Base-by-base conservation (phyloP, 2,329 filamentous ascomycete species). In the Ophiostoma sp. region DNA sequence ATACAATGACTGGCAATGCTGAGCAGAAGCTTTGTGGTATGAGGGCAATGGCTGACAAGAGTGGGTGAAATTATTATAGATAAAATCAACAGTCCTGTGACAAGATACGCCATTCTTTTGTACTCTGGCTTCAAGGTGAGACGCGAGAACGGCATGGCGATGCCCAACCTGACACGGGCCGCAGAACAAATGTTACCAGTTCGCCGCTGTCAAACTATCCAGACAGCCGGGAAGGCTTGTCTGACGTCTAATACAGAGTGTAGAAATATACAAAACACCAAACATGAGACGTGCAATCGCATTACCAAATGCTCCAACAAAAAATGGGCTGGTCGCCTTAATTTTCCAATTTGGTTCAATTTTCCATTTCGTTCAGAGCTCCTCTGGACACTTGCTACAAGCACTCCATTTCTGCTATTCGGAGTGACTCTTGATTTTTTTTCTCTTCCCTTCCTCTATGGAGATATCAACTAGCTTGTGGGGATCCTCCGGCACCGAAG, bases 141-240 rank as follows among this genome's bases (percentile, higher is more conserved):
- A 27, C 17, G 52, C 3, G 44, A 48, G 15, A 48, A 48, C 44
- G 44, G 44, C 13, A 48, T 5, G 15, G 15, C 10, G 39, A 48
- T 57, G n/a, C n/a, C n/a, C 52, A 57, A 57, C 8, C 52, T 57
- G 52, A 57, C 52, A 57, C n/a, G 2, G n/a, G 11, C 52, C 52
- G 23, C n/a, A 27, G 17, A 57, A n/a, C 52, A 57, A 57, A 27
- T 3, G 27, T 13, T 13, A 54, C 23, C 48, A 23, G 20, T 23
- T 8, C 6, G 20, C 20, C 48, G 13, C 48, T 3, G n/a, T 23
- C 48, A 54, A 54, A 57, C n/a, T 57, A 23, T 27, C 52, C 52
- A 57, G n/a, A 57, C 52, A 57, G n/a, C 52, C 52, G 52, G 52
- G n/a, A 57, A 57, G n/a, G 52, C 52, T 57, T 57, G 52, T 27